Evolutionary conservation across 1,139 yeast species (phyloP), one percentile per base, ranked within the genome.

Genomic region (Saccharomyces pastorianus): DNA sequence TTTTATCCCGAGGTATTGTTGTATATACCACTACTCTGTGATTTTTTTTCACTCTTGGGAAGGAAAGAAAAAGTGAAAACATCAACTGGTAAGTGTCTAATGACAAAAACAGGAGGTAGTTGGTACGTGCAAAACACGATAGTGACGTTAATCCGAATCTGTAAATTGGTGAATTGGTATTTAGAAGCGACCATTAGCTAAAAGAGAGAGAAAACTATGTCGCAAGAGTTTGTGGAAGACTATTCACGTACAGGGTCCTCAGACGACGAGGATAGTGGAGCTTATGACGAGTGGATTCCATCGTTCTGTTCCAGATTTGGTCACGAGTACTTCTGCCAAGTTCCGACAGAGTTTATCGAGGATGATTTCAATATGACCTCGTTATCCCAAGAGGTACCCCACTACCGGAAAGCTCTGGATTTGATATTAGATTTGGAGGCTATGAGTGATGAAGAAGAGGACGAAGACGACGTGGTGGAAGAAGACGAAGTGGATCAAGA

Each of bases 351-450:
- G 53, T 93, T 90, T 69, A 89, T 93, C 60, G 97, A 91, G 65
- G 99, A 93, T 71, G 98, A 93, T 64, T 93, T 93, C 76, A 93
- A 93, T 67, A 77, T 93, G 63, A 91, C 98, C 0, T 98, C 98
- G 2, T 77, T 93, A 55, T 80, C 88, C 29, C 81, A 84, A 64
- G 83, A 87, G 59, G 96, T 93, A 4, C 96, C 98, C 7, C 88
- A 85, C 69, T 93, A 91, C 71, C 77, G 93, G 67, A 96, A 90
- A 68, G 97, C 98, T 4, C 74, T 93, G 59, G 96, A 91, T 71
- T 80, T 95, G 62, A 90, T 93, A 57, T 75, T 93, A 59, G 98
- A 91, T 68, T 82, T 89, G 51, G 96, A 88, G 63, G 89, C 95
- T 1, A 86, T 86, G 54, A 71, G 73, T 41, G 70, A 67, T 29